Percentiles rank a stretch among this genome's conserved stretches.
Conservation (phyloP, 257 asterid species). For the Solanum gracilifrons region DNA sequence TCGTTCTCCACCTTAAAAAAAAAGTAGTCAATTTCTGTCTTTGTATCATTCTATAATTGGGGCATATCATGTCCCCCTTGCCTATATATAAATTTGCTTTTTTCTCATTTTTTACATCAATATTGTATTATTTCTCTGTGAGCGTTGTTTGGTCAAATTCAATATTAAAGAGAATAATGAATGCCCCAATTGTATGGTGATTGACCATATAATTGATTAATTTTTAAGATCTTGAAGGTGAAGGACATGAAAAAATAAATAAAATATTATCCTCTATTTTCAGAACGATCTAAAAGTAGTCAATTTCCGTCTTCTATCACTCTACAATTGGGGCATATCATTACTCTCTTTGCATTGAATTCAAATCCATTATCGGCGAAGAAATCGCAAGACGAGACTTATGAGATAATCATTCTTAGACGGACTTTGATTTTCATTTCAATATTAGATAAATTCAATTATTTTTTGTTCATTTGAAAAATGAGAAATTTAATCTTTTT, state of each 20-base stretch:
- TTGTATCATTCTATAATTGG: no score
- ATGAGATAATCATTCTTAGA: accelerated
- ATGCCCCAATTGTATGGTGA: neutral
- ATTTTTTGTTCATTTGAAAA: neutral
- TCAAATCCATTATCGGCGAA: neutral
- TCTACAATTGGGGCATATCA: neutral
- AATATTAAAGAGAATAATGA: neutral
- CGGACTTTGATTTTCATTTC: neutral
- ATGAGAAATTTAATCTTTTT: neutral
- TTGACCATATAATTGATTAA: no score
- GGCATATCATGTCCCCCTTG: neutral
- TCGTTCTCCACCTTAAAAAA: neutral
- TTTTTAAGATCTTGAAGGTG: neutral
- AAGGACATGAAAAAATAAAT: neutral
- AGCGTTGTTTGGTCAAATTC: neutral
- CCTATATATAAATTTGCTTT: neutral
- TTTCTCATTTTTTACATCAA: no score
- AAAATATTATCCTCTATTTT: neutral
- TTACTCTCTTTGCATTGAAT: neutral
- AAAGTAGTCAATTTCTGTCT: neutral
- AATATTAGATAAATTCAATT: neutral
- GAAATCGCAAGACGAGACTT: neutral
- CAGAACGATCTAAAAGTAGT: no score
- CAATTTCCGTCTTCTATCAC: no score
- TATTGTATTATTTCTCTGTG: no score